Conservation (phyloP, 306 rosid species). For the Alnus glutinosa region DNA sequence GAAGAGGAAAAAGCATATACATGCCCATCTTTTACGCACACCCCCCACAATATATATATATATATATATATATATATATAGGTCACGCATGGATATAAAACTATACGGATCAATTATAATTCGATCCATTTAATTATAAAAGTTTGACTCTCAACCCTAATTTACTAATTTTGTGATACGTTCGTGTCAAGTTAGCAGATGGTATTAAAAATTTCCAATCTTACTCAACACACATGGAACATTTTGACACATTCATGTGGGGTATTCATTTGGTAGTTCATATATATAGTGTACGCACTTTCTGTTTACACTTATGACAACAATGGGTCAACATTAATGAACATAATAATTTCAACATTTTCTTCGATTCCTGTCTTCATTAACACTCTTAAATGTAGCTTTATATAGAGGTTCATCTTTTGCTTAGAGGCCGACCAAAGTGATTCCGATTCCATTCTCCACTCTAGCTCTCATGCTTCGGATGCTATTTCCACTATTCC, state of each 20-base stretch:
- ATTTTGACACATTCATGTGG: constrained; percentile 25
- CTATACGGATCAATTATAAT: too few relatives aligned
- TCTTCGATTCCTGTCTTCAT: constrained; percentile 53
- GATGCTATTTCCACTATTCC: constrained; percentile 42
- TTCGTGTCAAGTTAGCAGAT: too few relatives aligned
- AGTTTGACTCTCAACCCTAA: too few relatives aligned
- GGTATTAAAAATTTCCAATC: too few relatives aligned
- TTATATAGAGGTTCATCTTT: constrained; percentile 43
- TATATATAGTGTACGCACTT: constrained; percentile 17
- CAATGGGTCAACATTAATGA: constrained; percentile 44
- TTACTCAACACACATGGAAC: neutral
- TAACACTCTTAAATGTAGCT: constrained; percentile 43
- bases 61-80: too few relatives aligned
- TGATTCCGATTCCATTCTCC: constrained; percentile 90
- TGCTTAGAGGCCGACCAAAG: constrained; percentile 87
- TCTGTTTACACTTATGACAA: constrained; percentile 34
- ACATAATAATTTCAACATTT: constrained; percentile 17
- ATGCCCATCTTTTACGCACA: too few relatives aligned
- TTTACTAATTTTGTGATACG: too few relatives aligned
- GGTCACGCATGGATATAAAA: too few relatives aligned
- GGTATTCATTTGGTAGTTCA: constrained; percentile 26
- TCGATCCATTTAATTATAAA: too few relatives aligned
- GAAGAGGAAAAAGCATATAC: too few relatives aligned
- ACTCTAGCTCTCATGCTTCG: constrained; percentile 45
- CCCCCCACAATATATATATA: too few relatives aligned